Conservation (phyloP, 176 grass and related monocot species). For the Poa annua region DNA sequence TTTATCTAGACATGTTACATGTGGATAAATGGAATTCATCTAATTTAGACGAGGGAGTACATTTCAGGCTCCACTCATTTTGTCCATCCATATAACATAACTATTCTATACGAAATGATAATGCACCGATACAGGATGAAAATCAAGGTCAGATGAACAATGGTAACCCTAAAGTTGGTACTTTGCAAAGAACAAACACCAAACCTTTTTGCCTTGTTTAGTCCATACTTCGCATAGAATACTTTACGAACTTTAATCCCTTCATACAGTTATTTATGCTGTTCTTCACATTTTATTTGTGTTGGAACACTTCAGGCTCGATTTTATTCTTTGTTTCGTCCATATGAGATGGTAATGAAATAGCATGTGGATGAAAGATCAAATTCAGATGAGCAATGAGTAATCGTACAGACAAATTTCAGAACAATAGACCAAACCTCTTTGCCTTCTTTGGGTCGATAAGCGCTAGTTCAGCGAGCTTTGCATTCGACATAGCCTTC, state of each 20-base stretch:
- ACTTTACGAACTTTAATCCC: background rate
- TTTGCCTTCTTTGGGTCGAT: conserved; percentile 82
- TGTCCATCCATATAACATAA: no score
- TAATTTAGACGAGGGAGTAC: no score
- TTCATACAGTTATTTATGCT: background rate
- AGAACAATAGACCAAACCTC: conserved; percentile 48
- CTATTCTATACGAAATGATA: no score
- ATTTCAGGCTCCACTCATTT: no score
- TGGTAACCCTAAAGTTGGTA: no score
- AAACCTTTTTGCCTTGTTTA: no score
- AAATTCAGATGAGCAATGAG: conserved; percentile 26
- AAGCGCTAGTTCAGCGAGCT: conserved; percentile 79
- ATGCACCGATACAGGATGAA: no score
- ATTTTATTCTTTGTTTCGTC: background rate
- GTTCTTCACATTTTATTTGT: background rate
- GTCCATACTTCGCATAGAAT: no score
- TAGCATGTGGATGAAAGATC: background rate
- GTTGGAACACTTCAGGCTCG: background rate
- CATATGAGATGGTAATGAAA: background rate
- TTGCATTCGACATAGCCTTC: conserved; percentile 68
- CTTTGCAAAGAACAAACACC: no score
- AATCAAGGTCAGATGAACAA: no score
- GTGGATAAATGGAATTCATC: no score
- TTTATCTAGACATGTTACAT: no score
- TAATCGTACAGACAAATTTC: background rate